These are phyloP conservation scores for Xylaria polymorpha DNA, from an alignment of 2,329 filamentous ascomycete genomes.

Conservation along the genomic window DNA sequence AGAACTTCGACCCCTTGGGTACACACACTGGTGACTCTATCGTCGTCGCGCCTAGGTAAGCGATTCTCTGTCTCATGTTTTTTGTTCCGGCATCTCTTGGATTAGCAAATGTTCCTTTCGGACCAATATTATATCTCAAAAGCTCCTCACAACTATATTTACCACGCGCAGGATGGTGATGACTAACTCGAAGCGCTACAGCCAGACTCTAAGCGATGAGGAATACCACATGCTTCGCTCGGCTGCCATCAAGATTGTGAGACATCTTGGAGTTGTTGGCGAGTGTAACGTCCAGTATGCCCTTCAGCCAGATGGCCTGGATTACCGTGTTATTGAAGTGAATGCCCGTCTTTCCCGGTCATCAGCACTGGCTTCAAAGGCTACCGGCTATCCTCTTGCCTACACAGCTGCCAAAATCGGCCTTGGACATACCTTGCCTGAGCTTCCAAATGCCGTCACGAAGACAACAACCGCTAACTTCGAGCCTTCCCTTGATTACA, in stretches of 20 bases:
- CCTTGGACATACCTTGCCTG: conserved; percentile 92
- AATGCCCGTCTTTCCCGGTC: conserved; percentile 98
- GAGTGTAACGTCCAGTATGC: conserved; percentile 99
- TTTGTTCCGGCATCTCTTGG: neutral
- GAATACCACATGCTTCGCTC: conserved; percentile 99
- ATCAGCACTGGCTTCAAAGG: conserved; percentile 96
- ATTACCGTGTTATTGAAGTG: conserved; percentile 99
- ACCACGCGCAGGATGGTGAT: neutral
- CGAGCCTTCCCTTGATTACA: conserved; percentile 95
- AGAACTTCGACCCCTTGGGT: conserved; percentile 97
- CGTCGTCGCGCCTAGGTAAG: conserved; percentile 81
- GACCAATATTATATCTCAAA: neutral
- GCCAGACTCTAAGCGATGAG: conserved; percentile 96
- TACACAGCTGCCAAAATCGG: conserved; percentile 99
- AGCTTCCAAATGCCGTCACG: conserved; percentile 96
- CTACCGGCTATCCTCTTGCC: conserved; percentile 95
- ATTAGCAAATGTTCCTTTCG: neutral
- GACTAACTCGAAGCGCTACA: conserved; percentile 50
- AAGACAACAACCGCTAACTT: conserved; percentile 99
- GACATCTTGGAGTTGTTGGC: conserved; percentile 95
- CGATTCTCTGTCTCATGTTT: neutral
- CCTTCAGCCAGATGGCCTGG: conserved; percentile 93
- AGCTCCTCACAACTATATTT: neutral
- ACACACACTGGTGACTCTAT: conserved; percentile 99
- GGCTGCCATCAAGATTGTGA: conserved; percentile 97